phyloP scores from a whole-genome alignment of 805 yeast species.

The Tanozyma kutaoensis region DNA sequence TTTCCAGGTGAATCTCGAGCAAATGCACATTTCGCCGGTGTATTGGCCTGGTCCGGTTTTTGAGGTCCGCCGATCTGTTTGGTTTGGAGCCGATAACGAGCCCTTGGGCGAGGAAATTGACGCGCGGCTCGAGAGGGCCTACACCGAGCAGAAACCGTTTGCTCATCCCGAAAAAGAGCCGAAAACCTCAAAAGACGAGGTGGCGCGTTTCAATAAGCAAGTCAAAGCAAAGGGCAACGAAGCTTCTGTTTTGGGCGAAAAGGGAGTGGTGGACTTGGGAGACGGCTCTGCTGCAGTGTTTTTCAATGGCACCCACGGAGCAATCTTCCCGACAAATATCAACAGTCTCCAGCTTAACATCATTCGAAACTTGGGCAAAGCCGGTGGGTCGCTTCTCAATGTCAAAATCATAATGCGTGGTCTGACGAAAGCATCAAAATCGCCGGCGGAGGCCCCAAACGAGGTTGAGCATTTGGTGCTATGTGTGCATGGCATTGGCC shows the following conservation, averaged over 20 bases:
- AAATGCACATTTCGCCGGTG: slow-evolving; percentile 46
- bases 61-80: slow-evolving; percentile 72
- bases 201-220: too few relatives aligned
- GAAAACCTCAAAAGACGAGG: slow-evolving; percentile 1
- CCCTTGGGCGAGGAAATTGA: slow-evolving; percentile 44
- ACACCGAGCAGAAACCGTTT: slow-evolving; percentile 22
- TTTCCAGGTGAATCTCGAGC: slow-evolving; percentile 53
- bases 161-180: slow-evolving; percentile 1
- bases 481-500: slow-evolving; percentile 96
- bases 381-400: too few relatives aligned
- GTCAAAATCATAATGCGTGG: too few relatives aligned
- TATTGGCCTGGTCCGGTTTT: slow-evolving; percentile 86
- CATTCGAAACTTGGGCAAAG: too few relatives aligned
- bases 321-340: too few relatives aligned
- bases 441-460: slow-evolving; percentile 3
- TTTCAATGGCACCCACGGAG: too few relatives aligned
- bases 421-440: too few relatives aligned
- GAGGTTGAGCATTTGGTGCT: slow-evolving; percentile 53
- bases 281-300: too few relatives aligned
- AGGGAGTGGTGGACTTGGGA: too few relatives aligned
- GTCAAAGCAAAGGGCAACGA: too few relatives aligned
- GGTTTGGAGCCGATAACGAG: slow-evolving; percentile 52
- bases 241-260: too few relatives aligned
- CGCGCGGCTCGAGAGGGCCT: slow-evolving; percentile 46
- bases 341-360: too few relatives aligned